phyloP scores from a whole-genome alignment of 2,329 filamentous ascomycete species.

The Fusarium domesticum region DNA sequence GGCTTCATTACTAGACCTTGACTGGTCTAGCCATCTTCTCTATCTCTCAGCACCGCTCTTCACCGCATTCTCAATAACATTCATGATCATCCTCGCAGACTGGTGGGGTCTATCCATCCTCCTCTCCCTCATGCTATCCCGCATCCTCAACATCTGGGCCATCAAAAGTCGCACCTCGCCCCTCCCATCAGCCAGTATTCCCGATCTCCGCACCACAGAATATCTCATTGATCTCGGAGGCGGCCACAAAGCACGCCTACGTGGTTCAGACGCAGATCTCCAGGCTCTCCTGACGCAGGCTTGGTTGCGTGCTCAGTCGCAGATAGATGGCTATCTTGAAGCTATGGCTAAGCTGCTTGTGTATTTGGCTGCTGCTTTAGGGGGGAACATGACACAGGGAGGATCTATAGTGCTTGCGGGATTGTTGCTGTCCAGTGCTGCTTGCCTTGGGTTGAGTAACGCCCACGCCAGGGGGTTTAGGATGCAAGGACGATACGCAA shows the following conservation, averaged over 20 bases:
- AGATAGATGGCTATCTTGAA: conserved; percentile 50
- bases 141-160: conserved; percentile 54
- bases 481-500: conserved; percentile 50
- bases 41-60: conserved; percentile 48
- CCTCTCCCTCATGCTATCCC: conserved; percentile 49
- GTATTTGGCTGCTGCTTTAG: conserved; percentile 54
- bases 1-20: conserved; percentile 33
- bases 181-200: conserved; percentile 1
- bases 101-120: conserved; percentile 52
- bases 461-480: conserved; percentile 44
- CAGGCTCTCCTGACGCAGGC: conserved; percentile 56
- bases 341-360: conserved; percentile 55
- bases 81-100: conserved; percentile 48
- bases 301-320: conserved; percentile 54
- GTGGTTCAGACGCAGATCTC: conserved; percentile 53
- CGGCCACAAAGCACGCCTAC: conserved; percentile 50
- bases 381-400: conserved; percentile 52
- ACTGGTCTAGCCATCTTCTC: conserved; percentile 47
- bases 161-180: conserved; percentile 49
- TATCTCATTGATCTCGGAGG: conserved; percentile 52
- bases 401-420: conserved; percentile 51
- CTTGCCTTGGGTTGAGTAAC: conserved; percentile 53
- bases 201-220: conserved; percentile 33
- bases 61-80: conserved; percentile 42
- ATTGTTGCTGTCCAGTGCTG: conserved; percentile 52